These are phyloP conservation scores for Eimeria necatrix DNA, from an alignment of 169 alveolate genomes.

Conservation along the genomic window DNA sequence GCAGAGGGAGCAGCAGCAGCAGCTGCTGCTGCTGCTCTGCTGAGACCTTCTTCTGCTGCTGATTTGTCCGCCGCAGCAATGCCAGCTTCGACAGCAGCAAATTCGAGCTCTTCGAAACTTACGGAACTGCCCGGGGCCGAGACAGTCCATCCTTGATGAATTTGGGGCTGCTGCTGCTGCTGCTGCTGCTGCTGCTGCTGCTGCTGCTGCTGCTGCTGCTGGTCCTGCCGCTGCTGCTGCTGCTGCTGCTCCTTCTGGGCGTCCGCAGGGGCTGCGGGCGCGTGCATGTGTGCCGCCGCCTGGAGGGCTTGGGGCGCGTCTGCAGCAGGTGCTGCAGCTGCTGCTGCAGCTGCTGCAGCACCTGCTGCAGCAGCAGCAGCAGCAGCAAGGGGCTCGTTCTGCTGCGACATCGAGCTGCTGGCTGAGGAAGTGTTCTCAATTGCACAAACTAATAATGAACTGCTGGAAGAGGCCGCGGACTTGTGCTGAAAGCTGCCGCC, in stretches of 20 bases:
- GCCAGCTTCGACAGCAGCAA: neutral
- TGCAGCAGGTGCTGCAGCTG: neutral
- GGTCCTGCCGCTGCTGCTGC: conserved; percentile 21
- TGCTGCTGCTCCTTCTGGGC: neutral
- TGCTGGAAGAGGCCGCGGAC: neutral
- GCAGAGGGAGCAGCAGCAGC: neutral
- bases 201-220: conserved; percentile 30
- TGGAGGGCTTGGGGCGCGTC: neutral
- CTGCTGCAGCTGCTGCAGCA: conserved; percentile 1
- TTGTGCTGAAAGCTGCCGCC: neutral
- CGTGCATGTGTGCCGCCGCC: neutral
- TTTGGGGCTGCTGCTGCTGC: conserved; percentile 29
- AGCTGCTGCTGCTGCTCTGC: conserved; percentile 9
- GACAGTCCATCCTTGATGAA: neutral
- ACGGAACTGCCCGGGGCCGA: neutral
- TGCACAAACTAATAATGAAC: neutral
- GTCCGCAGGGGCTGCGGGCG: neutral
- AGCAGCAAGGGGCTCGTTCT: neutral
- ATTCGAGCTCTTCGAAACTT: neutral
- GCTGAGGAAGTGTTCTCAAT: neutral
- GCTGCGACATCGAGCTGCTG: neutral
- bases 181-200: neutral
- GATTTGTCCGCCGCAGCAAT: neutral
- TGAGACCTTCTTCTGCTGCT: neutral
- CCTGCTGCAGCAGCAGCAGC: neutral